Evolutionary conservation across 257 asterid genomes (phyloP).

Genomic region (Fraxinus cuspidata): DNA sequence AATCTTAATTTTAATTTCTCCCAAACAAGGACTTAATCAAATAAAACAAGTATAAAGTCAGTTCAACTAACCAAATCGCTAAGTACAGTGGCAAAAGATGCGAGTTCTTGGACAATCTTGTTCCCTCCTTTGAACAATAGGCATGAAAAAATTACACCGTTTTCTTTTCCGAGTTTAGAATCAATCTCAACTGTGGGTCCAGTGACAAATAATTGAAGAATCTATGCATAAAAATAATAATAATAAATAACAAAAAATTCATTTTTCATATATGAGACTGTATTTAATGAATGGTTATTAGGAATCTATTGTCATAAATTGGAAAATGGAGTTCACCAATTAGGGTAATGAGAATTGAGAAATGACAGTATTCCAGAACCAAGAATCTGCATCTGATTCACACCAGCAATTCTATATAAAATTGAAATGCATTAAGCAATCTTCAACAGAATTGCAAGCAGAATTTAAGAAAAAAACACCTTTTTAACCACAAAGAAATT

Average conservation of each 20-base stretch:
- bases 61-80: too few relatives aligned
- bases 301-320: too few relatives aligned
- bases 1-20: too few relatives aligned
- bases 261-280: background rate
- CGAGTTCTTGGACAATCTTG: too few relatives aligned
- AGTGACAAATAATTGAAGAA: background rate
- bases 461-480: background rate
- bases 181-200: background rate
- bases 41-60: too few relatives aligned
- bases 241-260: background rate
- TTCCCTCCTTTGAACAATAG: background rate
- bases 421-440: background rate
- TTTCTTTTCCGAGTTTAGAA: background rate
- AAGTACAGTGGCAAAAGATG: too few relatives aligned
- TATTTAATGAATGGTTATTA: too few relatives aligned
- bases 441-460: background rate
- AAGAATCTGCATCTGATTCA: constrained; percentile 8
- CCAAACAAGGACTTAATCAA: too few relatives aligned
- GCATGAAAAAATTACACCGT: background rate
- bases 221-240: background rate
- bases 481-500: background rate
- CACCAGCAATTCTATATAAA: background rate
- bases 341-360: background rate
- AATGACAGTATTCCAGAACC: background rate
- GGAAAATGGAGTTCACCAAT: too few relatives aligned